phyloP scores from a whole-genome alignment of 306 rosid species.

The Cicer cuneatum region DNA sequence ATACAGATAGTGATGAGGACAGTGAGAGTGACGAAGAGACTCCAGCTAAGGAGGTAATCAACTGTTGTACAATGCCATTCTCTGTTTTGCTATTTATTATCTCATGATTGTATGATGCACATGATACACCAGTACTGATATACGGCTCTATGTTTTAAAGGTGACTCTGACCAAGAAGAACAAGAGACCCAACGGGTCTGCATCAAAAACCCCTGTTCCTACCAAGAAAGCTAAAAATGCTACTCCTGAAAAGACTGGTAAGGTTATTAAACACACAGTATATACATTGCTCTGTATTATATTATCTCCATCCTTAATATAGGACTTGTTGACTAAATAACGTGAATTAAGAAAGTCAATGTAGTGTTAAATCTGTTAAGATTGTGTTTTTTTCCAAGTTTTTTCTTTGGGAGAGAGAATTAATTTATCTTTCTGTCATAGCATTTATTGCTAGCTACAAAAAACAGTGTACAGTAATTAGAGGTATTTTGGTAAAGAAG shows the following conservation, averaged over 20 bases:
- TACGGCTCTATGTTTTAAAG: slow-evolving; percentile 39
- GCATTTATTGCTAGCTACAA: too few species aligned
- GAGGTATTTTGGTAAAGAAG: too few species aligned
- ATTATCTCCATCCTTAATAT: too few species aligned
- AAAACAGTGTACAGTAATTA: too few species aligned
- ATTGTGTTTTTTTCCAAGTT: too few species aligned
- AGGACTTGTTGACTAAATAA: too few species aligned
- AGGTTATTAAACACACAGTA: neutral
- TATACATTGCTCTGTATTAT: neutral
- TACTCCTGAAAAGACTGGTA: slow-evolving; percentile 78
- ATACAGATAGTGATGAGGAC: neutral
- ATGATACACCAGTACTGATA: neutral
- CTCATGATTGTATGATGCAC: slow-evolving; percentile 2
- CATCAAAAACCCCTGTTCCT: slow-evolving; percentile 61
- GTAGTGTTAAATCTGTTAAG: too few species aligned
- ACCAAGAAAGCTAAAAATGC: slow-evolving; percentile 68
- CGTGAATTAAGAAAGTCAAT: too few species aligned
- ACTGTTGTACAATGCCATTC: neutral
- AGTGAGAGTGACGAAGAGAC: slow-evolving; percentile 51
- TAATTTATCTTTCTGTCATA: too few species aligned
- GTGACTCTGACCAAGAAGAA: slow-evolving; percentile 64
- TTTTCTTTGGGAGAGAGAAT: too few species aligned
- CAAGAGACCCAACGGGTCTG: slow-evolving; percentile 68
- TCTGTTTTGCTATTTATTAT: neutral
- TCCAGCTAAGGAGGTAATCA: slow-evolving; percentile 67